These are phyloP conservation scores for Aureobasidium sp. DNA, from an alignment of 2,329 filamentous ascomycete genomes.

Conservation along the genomic window DNA sequence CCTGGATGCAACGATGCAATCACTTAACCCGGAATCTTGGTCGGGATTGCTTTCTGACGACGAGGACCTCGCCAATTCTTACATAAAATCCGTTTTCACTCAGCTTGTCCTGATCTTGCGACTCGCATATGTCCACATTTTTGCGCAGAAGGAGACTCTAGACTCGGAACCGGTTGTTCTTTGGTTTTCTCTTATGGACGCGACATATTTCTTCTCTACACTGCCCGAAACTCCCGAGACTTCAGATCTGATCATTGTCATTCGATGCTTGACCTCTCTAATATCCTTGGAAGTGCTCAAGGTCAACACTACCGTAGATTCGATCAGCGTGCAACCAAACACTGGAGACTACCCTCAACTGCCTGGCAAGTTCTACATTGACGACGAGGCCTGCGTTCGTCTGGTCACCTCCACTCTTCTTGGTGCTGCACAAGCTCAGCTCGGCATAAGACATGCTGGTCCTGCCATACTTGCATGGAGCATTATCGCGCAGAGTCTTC, in stretches of 20 bases:
- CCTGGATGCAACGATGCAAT: conserved; percentile 27
- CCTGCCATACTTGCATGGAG: conserved; percentile 78
- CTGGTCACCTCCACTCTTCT: conserved; percentile 67
- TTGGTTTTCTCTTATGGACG: conserved; percentile 70
- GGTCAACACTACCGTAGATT: conserved; percentile 52
- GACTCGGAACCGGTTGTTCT: conserved; percentile 48
- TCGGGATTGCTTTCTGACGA: conserved; percentile 42
- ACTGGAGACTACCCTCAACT: conserved; percentile 22
- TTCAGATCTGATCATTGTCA: neutral
- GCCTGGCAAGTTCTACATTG: conserved; percentile 52
- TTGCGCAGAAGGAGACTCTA: conserved; percentile 19
- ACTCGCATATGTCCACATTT: conserved; percentile 49
- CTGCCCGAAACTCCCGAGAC: conserved; percentile 37
- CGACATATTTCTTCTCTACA: conserved; percentile 61
- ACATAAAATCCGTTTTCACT: conserved; percentile 56
- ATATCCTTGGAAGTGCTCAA: conserved; percentile 69
- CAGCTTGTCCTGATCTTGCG: conserved; percentile 59
- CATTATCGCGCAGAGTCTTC: conserved; percentile 64
- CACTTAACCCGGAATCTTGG: conserved; percentile 39
- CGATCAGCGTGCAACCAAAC: conserved; percentile 31
- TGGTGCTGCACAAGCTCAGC: conserved; percentile 47
- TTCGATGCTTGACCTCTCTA: conserved; percentile 63
- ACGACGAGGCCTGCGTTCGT: conserved; percentile 61
- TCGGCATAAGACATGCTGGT: conserved; percentile 40
- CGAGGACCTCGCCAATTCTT: conserved; percentile 53